Percentiles rank a stretch among this genome's conserved stretches.
phyloP scores from a whole-genome alignment of 805 yeast species.

The Spathaspora girioi region DNA sequence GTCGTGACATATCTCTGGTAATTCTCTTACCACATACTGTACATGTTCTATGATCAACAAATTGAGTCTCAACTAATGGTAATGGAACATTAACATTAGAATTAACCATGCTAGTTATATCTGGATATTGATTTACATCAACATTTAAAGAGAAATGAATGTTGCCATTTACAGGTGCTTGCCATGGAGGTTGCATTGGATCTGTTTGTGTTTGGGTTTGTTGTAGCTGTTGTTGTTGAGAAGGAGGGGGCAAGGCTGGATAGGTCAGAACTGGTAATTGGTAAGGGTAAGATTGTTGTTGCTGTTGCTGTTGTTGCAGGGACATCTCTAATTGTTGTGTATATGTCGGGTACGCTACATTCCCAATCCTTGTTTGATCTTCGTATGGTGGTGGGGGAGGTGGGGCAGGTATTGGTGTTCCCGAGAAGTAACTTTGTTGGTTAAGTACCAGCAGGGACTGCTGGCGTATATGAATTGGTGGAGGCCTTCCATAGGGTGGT shows the following conservation, averaged over 20 bases:
- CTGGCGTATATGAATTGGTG: background rate
- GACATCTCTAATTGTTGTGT: background rate
- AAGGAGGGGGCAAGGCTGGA: background rate
- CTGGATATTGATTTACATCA: slow-evolving; percentile 26
- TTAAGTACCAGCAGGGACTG: background rate
- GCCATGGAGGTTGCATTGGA: background rate
- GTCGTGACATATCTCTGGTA: slow-evolving; percentile 59
- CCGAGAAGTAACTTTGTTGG: background rate
- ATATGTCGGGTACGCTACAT: background rate
- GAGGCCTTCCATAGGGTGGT: background rate
- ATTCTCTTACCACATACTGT: slow-evolving; percentile 51
- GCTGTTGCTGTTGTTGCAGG: background rate
- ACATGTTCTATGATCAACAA: slow-evolving; percentile 43
- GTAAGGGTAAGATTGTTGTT: background rate
- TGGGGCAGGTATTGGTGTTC: background rate
- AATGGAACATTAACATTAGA: slow-evolving; percentile 27
- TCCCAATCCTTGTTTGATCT: background rate
- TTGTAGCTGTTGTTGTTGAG: slow-evolving; percentile 1
- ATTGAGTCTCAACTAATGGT: slow-evolving; percentile 34
- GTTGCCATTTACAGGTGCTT: background rate
- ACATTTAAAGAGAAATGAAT: slow-evolving; percentile 1
- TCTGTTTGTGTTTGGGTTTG: background rate
- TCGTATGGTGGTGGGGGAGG: slow-evolving; percentile 1
- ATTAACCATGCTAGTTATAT: slow-evolving; percentile 36
- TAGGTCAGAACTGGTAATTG: background rate